These are phyloP conservation scores for Phialemoniopsis sp. DNA, from an alignment of 2,329 filamentous ascomycete species.

Conservation along the genomic window DNA sequence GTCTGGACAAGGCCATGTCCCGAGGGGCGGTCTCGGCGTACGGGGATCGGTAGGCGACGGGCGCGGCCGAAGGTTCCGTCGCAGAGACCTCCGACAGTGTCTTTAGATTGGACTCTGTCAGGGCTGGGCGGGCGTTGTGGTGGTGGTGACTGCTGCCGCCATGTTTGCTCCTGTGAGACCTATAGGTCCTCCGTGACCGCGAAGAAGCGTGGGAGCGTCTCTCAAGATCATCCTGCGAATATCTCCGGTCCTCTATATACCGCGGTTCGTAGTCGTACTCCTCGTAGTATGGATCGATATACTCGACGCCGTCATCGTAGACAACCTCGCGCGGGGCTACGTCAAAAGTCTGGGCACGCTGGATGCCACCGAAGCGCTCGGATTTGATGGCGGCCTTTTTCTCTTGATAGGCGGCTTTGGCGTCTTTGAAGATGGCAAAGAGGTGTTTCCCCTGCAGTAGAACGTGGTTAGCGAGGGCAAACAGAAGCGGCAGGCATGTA, in stretches of 20 bases:
- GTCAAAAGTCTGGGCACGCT: slow-evolving; percentile 59
- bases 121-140: slow-evolving; percentile 25
- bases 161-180: slow-evolving; percentile 28
- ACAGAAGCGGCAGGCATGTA: neutral
- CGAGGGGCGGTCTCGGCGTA: slow-evolving; percentile 39
- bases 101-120: slow-evolving; percentile 50
- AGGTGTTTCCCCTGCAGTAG: slow-evolving; percentile 75
- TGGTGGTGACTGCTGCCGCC: slow-evolving; percentile 9
- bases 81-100: slow-evolving; percentile 49
- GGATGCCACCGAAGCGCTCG: slow-evolving; percentile 42
- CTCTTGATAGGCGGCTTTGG: slow-evolving; percentile 81
- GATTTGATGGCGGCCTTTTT: slow-evolving; percentile 79
- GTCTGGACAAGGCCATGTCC: slow-evolving; percentile 29
- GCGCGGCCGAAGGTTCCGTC: slow-evolving; percentile 37
- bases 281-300: slow-evolving; percentile 18
- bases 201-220: slow-evolving; percentile 20
- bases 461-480: neutral
- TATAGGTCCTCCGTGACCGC: slow-evolving; percentile 36
- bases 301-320: slow-evolving; percentile 9
- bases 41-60: slow-evolving; percentile 29
- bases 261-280: slow-evolving; percentile 9
- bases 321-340: slow-evolving; percentile 15
- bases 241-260: slow-evolving; percentile 19
- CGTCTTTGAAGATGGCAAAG: slow-evolving; percentile 87
- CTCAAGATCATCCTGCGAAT: slow-evolving; percentile 19